A percentile compares a stretch with the other conserved stretches of the same genome.
Conservation (phyloP, 2,329 filamentous ascomycete species). For the Aureobasidium sp. region DNA sequence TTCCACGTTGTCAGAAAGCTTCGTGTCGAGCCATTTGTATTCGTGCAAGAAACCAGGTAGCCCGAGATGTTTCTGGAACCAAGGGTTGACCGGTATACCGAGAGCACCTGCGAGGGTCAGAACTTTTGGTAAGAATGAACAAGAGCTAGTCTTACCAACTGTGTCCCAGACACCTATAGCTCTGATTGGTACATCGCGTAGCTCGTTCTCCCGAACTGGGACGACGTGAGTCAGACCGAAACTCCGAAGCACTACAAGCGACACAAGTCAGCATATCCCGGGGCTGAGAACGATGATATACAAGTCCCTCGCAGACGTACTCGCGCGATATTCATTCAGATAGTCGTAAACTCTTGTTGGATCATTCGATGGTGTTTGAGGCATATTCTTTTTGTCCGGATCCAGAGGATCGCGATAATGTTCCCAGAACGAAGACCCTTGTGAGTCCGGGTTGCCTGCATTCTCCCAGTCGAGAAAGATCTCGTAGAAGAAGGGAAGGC, state of each 20-base stretch:
- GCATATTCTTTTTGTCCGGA: not conserved
- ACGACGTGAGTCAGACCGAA: constrained; percentile 5
- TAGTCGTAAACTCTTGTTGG: constrained; percentile 11
- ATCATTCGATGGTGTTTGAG: constrained; percentile 10
- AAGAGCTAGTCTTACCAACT: constrained; percentile 26
- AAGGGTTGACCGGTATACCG: constrained; percentile 29
- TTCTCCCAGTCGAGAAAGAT: constrained; percentile 25
- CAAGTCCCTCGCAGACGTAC: not conserved
- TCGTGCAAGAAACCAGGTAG: constrained; percentile 23
- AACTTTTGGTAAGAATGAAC: not conserved
- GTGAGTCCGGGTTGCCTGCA: constrained; percentile 15
- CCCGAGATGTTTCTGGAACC: constrained; percentile 9
- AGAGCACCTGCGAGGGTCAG: constrained; percentile 19
- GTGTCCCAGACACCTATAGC: constrained; percentile 44
- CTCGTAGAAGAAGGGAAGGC: constrained; percentile 21
- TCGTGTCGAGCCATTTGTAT: constrained; percentile 30
- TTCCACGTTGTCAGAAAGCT: constrained; percentile 33
- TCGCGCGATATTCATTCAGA: constrained; percentile 16
- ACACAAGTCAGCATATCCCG: not conserved
- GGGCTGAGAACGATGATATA: not conserved
- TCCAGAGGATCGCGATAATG: constrained; percentile 13
- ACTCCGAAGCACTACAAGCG: not conserved
- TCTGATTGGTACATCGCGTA: constrained; percentile 29
- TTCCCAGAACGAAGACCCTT: constrained; percentile 12
- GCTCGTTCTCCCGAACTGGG: constrained; percentile 15